Percentiles rank a stretch among this genome's conserved stretches.
Evolutionary conservation across 192 early-diverging fungal genomes (phyloP).

Genomic region (Phycomyces nitens): DNA sequence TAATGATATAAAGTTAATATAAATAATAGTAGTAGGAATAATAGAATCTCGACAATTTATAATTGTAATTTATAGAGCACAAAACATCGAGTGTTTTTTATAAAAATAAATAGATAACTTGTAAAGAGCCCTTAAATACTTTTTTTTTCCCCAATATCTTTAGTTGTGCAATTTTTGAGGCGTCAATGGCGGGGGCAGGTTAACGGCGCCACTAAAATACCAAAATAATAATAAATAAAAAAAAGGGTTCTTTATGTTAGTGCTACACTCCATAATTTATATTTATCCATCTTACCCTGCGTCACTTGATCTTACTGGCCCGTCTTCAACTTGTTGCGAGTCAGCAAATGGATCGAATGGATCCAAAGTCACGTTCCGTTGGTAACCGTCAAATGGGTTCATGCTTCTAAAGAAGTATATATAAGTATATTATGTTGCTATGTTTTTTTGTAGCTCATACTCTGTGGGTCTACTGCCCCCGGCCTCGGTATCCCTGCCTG

Average conservation of each 20-base stretch:
- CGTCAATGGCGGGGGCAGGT: constrained; percentile 18
- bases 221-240: neutral
- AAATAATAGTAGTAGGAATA: too few relatives aligned
- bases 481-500: constrained; percentile 8
- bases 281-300: constrained; percentile 6
- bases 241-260: neutral
- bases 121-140: too few relatives aligned
- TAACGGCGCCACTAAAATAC: constrained; percentile 8
- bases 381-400: neutral
- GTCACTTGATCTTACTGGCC: constrained; percentile 1
- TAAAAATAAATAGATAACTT: too few relatives aligned
- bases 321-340: constrained; percentile 6
- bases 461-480: constrained; percentile 9
- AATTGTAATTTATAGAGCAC: too few relatives aligned
- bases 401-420: too few relatives aligned
- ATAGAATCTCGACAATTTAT: too few relatives aligned
- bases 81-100: too few relatives aligned
- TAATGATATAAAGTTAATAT: too few relatives aligned
- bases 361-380: constrained; percentile 3
- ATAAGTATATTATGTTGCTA: too few relatives aligned
- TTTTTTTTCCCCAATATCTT: too few relatives aligned
- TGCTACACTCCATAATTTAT: neutral
- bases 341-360: constrained; percentile 36
- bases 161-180: constrained; percentile 18
- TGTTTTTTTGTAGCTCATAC: too few relatives aligned